phyloP scores from a whole-genome alignment of 208 protist species.

The Acanthamoeba sp. region DNA sequence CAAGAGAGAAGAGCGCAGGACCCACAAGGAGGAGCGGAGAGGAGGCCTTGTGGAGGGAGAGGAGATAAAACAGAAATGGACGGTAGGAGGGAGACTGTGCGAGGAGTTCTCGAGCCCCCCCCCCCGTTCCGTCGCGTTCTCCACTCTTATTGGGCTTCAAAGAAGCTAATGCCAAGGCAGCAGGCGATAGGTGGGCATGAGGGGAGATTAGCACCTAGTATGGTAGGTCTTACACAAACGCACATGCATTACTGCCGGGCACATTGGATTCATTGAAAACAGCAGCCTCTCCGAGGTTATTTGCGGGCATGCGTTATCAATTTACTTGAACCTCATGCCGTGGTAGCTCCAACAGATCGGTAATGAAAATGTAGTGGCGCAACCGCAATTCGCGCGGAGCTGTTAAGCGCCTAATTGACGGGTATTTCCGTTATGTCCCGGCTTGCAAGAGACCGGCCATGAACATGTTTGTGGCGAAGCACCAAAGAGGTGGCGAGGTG shows the following conservation, averaged over 20 bases:
- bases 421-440: no score
- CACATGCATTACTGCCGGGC: not conserved
- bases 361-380: not conserved
- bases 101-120: not conserved
- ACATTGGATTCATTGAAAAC: conserved; percentile 34
- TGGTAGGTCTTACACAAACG: not conserved
- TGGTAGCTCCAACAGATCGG: not conserved
- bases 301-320: not conserved
- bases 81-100: not conserved
- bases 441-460: no score
- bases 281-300: not conserved
- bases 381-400: not conserved
- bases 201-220: not conserved
- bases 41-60: not conserved
- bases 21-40: not conserved
- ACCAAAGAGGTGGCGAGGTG: no score
- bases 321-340: conserved; percentile 34
- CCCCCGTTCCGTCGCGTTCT: not conserved
- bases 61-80: not conserved
- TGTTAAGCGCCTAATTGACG: no score
- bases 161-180: not conserved
- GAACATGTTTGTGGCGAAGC: no score
- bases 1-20: not conserved
- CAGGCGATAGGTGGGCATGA: not conserved
- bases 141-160: not conserved